Percentiles rank a stretch among this genome's conserved stretches.
Evolutionary conservation across 345 rosid genomes (phyloP).

Genomic region (Brassica nigra): DNA sequence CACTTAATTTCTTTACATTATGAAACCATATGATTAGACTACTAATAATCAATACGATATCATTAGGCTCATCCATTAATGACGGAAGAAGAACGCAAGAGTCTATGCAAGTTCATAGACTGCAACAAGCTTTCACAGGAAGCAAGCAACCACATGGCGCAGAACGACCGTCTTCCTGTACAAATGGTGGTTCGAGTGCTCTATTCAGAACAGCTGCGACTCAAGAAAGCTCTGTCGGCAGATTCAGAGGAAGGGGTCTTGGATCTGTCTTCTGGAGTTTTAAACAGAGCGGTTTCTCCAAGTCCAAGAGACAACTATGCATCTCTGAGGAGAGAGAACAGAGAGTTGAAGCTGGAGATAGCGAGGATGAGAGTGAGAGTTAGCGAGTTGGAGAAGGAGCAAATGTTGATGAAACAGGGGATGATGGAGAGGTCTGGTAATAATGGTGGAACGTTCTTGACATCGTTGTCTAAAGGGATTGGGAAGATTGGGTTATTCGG

Average conservation of each 20-base stretch:
- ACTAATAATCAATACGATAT: background rate
- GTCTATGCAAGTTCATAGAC: conserved; percentile 69
- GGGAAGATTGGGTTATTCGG: conserved; percentile 41
- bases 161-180: conserved; percentile 41
- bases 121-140: conserved; percentile 49
- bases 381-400: conserved; percentile 88
- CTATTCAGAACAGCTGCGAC: conserved; percentile 40
- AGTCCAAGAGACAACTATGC: conserved; percentile 89
- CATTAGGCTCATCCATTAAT: conserved; percentile 66
- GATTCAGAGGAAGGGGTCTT: conserved; percentile 60
- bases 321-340: conserved; percentile 87
- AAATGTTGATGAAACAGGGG: conserved; percentile 80
- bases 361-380: conserved; percentile 96
- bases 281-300: conserved; percentile 87
- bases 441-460: conserved; percentile 62
- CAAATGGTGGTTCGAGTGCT: conserved; percentile 39
- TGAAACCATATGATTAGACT: conserved; percentile 5
- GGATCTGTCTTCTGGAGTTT: conserved; percentile 60
- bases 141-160: conserved; percentile 44
- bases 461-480: conserved; percentile 72
- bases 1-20: background rate
- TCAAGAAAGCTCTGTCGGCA: conserved; percentile 65
- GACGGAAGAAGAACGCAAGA: conserved; percentile 63
- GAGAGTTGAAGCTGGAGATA: conserved; percentile 93
- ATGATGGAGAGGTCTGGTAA: conserved; percentile 69